Evolutionary conservation across 306 rosid species (phyloP).

Genomic region (Prunus campanulata): DNA sequence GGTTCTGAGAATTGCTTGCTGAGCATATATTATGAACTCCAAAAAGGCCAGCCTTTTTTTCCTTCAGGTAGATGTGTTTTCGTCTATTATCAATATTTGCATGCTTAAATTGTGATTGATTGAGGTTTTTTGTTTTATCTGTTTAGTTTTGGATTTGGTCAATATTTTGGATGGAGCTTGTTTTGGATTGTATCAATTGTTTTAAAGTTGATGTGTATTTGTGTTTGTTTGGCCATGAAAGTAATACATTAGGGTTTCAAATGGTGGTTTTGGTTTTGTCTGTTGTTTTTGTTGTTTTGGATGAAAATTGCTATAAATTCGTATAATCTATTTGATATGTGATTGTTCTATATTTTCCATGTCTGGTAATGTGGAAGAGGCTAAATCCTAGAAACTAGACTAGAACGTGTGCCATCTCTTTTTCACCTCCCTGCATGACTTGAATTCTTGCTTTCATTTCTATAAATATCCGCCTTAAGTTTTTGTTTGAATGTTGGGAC

Average conservation of each 20-base stretch:
- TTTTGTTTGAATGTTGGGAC: background rate
- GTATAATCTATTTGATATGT: background rate
- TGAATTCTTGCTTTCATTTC: background rate
- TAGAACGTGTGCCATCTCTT: background rate
- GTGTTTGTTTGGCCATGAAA: background rate
- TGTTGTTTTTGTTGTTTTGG: background rate
- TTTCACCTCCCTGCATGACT: conserved; percentile 5
- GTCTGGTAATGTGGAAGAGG: background rate
- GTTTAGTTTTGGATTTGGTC: background rate
- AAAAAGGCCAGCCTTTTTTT: background rate
- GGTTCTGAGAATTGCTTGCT: conserved; percentile 4
- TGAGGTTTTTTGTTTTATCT: background rate
- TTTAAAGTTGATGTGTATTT: background rate
- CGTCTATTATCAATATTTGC: background rate
- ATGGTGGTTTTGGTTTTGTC: background rate
- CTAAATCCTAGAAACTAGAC: background rate
- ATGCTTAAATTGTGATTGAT: background rate
- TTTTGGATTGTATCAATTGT: background rate
- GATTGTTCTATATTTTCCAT: background rate
- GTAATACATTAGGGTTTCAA: background rate
- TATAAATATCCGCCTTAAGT: background rate
- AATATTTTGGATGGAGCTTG: background rate
- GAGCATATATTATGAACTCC: background rate
- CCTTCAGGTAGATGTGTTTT: background rate
- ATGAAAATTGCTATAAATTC: background rate